A percentile compares a stretch with the other conserved stretches of the same genome.
Evolutionary conservation across 768 basidiomycete species (phyloP).

Genomic region (Tulasnella calospora): DNA sequence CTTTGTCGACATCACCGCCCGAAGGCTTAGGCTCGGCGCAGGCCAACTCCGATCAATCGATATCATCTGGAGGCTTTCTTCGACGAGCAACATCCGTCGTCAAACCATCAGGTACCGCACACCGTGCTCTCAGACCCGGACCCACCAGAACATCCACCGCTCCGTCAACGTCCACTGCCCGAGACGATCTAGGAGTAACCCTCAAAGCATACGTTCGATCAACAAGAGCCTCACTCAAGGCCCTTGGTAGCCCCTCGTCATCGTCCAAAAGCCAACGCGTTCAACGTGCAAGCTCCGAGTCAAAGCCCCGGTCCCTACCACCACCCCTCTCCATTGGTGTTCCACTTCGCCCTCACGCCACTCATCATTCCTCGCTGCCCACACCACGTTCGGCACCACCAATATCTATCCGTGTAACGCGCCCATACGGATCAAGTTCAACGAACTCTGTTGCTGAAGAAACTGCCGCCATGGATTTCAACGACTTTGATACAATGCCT

Average conservation of each 20-base stretch:
- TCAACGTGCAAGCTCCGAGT: slow-evolving; percentile 14
- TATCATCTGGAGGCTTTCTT: slow-evolving; percentile 8
- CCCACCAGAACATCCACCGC: neutral
- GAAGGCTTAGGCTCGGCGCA: neutral
- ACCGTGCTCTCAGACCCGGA: neutral
- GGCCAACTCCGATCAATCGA: slow-evolving; percentile 15
- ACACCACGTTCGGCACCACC: neutral
- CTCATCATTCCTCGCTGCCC: neutral
- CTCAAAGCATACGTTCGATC: neutral
- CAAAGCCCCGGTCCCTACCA: neutral
- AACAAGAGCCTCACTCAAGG: neutral
- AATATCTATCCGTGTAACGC: neutral
- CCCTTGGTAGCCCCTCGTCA: neutral
- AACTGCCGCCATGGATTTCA: neutral
- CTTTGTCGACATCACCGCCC: neutral
- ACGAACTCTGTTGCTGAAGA: neutral
- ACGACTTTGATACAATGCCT: neutral
- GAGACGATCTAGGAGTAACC: neutral
- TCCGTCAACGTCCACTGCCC: neutral
- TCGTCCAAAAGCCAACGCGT: neutral
- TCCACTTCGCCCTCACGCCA: neutral
- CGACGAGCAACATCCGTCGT: neutral
- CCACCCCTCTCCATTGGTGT: neutral
- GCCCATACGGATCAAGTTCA: neutral
- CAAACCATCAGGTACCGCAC: slow-evolving; percentile 9